phyloP scores from a whole-genome alignment of 78 protist species.

The Dictyostelium discoideum region dicty_2.7 NC_007088.5:7839501-7840000 shows the following conservation, averaged over 20 bases:
- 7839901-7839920: not conserved
- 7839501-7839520: too few species aligned
- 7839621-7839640: constrained; percentile 71
- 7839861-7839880: constrained; percentile 12
- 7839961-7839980: not conserved
- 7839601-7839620: constrained; percentile 72
- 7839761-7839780: constrained; percentile 29
- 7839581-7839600: constrained; percentile 60
- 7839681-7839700: constrained; percentile 67
- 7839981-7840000: not conserved
- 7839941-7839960: not conserved
- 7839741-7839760: constrained; percentile 35
- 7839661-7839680: not conserved
- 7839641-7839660: constrained; percentile 60
- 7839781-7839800: not conserved
- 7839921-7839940: constrained; percentile 20
- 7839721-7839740: constrained; percentile 8
- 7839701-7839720: not conserved
- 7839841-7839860: constrained; percentile 5
- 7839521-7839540: too few species aligned
- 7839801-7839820: not conserved
- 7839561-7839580: constrained; percentile 18
- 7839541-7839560: constrained; percentile 33
- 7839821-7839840: not conserved
- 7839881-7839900: constrained; percentile 10